phyloP scores from a whole-genome alignment of 2,329 filamentous ascomycete species.

The Cladorrhinum sp. region DNA sequence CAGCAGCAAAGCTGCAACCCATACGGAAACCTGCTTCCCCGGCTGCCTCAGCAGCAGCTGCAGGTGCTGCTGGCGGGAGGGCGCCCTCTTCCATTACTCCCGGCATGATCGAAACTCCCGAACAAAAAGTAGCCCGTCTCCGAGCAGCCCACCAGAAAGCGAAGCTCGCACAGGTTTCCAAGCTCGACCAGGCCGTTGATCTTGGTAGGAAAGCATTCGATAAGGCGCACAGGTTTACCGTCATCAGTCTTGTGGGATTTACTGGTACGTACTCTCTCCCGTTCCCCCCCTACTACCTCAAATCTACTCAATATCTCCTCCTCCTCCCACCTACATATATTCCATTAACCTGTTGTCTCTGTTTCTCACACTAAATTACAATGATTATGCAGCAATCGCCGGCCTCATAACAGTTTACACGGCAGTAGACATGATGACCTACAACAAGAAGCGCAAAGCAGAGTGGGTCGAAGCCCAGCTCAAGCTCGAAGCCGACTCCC shows the following conservation, averaged over 20 bases:
- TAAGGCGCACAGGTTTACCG: slow-evolving; percentile 54
- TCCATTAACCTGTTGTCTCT: not conserved
- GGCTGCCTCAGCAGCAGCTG: slow-evolving; percentile 7
- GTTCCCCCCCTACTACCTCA: not conserved
- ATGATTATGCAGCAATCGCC: slow-evolving; percentile 44
- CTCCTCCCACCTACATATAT: not conserved
- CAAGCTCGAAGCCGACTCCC: slow-evolving; percentile 51
- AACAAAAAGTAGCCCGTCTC: slow-evolving; percentile 66
- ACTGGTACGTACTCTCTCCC: slow-evolving; percentile 47
- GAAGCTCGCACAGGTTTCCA: slow-evolving; percentile 55
- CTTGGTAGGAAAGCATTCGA: slow-evolving; percentile 51
- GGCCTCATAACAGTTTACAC: slow-evolving; percentile 57
- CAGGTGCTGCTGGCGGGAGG: slow-evolving; percentile 19
- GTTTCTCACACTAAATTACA: too few species aligned
- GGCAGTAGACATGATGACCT: slow-evolving; percentile 58
- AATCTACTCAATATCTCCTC: not conserved
- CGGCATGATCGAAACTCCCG: slow-evolving; percentile 55
- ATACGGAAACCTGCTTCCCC: slow-evolving; percentile 2
- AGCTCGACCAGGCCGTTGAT: slow-evolving; percentile 49
- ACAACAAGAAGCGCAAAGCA: slow-evolving; percentile 57
- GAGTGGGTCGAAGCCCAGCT: slow-evolving; percentile 58
- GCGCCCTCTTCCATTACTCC: not conserved
- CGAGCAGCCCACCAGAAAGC: slow-evolving; percentile 67
- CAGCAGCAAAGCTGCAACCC: slow-evolving; percentile 28
- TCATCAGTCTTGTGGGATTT: slow-evolving; percentile 53